These are phyloP conservation scores for Acanthamoeba sp. DNA, from an alignment of 208 protist species.

Conservation along the genomic window DNA sequence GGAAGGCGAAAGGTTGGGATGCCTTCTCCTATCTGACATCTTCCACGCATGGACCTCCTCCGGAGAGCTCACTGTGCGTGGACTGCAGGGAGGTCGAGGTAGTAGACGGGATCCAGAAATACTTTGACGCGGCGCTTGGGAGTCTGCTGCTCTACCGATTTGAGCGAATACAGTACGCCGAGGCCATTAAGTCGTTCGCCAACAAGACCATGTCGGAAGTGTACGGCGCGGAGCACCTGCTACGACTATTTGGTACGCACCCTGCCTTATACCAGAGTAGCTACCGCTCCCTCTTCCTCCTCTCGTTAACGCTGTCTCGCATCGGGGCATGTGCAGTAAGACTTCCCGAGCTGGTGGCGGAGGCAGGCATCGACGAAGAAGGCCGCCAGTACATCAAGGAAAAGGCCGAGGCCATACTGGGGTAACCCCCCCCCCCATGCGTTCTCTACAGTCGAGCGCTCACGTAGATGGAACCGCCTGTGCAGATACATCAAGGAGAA, in stretches of 20 bases:
- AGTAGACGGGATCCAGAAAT: slow-evolving; percentile 39
- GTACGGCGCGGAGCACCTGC: slow-evolving; percentile 41
- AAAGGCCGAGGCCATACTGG: slow-evolving; percentile 35
- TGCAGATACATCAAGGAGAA: slow-evolving; percentile 41
- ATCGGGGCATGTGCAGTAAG: not conserved
- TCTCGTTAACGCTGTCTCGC: not conserved
- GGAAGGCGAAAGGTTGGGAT: not conserved
- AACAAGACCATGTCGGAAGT: slow-evolving; percentile 27
- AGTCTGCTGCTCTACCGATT: slow-evolving; percentile 72
- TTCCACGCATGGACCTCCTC: slow-evolving; percentile 11
- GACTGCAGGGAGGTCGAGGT: slow-evolving; percentile 33
- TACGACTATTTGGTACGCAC: slow-evolving; percentile 62
- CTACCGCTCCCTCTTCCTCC: not conserved
- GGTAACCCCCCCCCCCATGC: not conserved
- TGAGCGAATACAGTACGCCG: slow-evolving; percentile 69
- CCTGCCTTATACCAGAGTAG: not conserved
- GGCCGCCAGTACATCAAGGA: slow-evolving; percentile 36
- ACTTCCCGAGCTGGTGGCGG: slow-evolving; percentile 40
- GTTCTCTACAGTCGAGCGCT: not conserved
- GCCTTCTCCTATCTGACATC: not conserved
- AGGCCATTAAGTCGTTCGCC: slow-evolving; percentile 37
- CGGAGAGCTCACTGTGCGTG: not conserved
- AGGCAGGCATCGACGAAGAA: slow-evolving; percentile 57
- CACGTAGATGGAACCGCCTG: not conserved
- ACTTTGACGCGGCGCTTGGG: slow-evolving; percentile 70